These are phyloP conservation scores for Zasmidium cellare DNA, from an alignment of 2,329 filamentous ascomycete genomes.

Conservation along the genomic window DNA sequence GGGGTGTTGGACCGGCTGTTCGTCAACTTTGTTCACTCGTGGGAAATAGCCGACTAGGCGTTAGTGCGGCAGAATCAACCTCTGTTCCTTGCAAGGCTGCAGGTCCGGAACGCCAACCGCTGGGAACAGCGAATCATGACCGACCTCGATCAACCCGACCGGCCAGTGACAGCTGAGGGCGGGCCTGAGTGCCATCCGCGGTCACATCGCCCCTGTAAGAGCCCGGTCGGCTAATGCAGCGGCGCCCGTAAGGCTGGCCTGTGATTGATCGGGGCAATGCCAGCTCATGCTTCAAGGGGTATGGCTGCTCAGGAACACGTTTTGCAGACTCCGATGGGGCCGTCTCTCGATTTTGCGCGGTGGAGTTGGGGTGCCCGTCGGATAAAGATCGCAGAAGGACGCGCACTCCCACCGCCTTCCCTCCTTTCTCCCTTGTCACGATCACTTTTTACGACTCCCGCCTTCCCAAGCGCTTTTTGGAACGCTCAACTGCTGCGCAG, in stretches of 20 bases:
- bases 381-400: conserved; percentile 41
- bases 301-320: conserved; percentile 17
- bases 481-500: conserved; percentile 36
- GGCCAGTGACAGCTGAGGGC: conserved; percentile 14
- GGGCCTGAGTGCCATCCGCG: neutral
- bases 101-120: neutral
- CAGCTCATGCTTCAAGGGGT: conserved; percentile 18
- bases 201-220: conserved; percentile 5
- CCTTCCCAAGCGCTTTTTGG: conserved; percentile 27
- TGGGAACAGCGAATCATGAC: conserved; percentile 2
- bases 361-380: conserved; percentile 8
- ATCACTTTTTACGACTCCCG: conserved; percentile 26
- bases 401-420: conserved; percentile 18
- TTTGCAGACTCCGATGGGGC: conserved; percentile 14
- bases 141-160: neutral
- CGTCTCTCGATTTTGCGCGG: conserved; percentile 10
- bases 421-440: conserved; percentile 18
- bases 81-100: conserved; percentile 4
- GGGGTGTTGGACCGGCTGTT: neutral
- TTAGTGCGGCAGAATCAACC: neutral
- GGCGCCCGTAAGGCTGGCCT: conserved; percentile 11
- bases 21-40: neutral
- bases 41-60: neutral
- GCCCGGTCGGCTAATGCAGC: conserved; percentile 12
- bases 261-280: conserved; percentile 15